These are phyloP conservation scores for Ustilago nuda DNA, from an alignment of 1,284 basidiomycete species.

Conservation along the genomic window DNA sequence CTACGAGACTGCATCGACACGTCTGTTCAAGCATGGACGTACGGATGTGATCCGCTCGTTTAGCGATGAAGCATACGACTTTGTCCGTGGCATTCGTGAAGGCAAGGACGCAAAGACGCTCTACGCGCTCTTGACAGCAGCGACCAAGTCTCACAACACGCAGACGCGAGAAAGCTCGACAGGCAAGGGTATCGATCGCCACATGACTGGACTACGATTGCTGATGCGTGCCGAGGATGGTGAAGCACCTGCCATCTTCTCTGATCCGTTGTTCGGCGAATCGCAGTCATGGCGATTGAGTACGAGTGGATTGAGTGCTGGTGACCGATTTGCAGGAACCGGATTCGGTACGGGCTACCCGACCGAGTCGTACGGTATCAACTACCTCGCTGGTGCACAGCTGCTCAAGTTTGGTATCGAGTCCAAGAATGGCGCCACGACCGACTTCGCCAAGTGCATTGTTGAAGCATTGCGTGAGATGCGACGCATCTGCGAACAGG, in stretches of 20 bases:
- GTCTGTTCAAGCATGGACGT: conserved; percentile 88
- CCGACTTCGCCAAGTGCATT: conserved; percentile 77
- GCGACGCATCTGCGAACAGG: conserved; percentile 74
- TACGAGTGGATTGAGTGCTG: conserved; percentile 89
- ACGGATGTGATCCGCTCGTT: conserved; percentile 91
- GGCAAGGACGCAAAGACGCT: conserved; percentile 73
- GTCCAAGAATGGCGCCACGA: conserved; percentile 85
- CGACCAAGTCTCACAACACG: conserved; percentile 79
- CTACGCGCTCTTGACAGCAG: conserved; percentile 76
- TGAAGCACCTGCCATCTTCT: conserved; percentile 57
- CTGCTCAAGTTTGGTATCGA: conserved; percentile 95
- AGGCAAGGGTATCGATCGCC: conserved; percentile 89
- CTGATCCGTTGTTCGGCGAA: conserved; percentile 80
- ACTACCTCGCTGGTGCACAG: conserved; percentile 80
- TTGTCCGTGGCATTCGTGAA: conserved; percentile 82
- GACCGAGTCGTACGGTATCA: conserved; percentile 58
- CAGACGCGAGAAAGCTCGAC: conserved; percentile 84
- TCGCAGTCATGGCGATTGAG: conserved; percentile 90
- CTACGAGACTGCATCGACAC: conserved; percentile 93
- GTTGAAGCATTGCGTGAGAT: conserved; percentile 80
- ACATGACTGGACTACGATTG: conserved; percentile 85
- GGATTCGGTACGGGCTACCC: conserved; percentile 74
- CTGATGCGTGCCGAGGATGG: conserved; percentile 60
- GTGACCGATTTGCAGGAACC: conserved; percentile 88
- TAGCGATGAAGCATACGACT: conserved; percentile 80